These are phyloP conservation scores for Setaria viridis DNA, from an alignment of 202 grass and related monocot species.

Conservation along the genomic window DNA sequence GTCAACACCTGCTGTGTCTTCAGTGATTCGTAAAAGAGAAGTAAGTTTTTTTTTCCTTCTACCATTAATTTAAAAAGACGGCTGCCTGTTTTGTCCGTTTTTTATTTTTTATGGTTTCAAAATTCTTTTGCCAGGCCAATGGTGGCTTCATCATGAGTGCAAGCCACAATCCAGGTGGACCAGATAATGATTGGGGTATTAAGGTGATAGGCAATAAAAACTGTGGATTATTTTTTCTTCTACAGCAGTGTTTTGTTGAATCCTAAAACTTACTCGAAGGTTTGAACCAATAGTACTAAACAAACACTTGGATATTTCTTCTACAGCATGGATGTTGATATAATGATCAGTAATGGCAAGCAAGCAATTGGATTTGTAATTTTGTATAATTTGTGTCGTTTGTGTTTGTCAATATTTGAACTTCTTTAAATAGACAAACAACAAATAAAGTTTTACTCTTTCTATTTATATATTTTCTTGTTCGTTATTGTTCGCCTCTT, in stretches of 20 bases:
- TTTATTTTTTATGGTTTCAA: constrained; percentile 26
- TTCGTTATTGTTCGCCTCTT: background rate
- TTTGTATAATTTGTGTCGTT: background rate
- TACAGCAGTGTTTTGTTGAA: constrained; percentile 20
- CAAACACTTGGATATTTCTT: constrained; percentile 13
- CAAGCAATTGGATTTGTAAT: background rate
- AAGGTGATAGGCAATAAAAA: constrained; percentile 62
- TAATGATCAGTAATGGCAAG: background rate
- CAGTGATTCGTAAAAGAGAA: constrained; percentile 85
- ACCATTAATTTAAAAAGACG: constrained; percentile 1
- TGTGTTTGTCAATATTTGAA: constrained; percentile 25
- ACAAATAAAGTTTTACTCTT: background rate
- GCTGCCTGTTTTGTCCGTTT: background rate
- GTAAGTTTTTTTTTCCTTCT: constrained; percentile 42
- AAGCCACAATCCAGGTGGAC: constrained; percentile 96
- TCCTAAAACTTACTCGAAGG: constrained; percentile 20
- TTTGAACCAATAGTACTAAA: constrained; percentile 13
- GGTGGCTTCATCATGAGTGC: constrained; percentile 96
- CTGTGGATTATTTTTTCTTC: background rate
- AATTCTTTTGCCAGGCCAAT: constrained; percentile 64
- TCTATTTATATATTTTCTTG: background rate
- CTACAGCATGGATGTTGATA: background rate
- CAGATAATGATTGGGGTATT: constrained; percentile 90
- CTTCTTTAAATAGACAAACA: background rate
- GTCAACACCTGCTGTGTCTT: constrained; percentile 91